These are phyloP conservation scores for Colletotrichum sp. DNA, from an alignment of 2,329 filamentous ascomycete species.

Conservation along the genomic window DNA sequence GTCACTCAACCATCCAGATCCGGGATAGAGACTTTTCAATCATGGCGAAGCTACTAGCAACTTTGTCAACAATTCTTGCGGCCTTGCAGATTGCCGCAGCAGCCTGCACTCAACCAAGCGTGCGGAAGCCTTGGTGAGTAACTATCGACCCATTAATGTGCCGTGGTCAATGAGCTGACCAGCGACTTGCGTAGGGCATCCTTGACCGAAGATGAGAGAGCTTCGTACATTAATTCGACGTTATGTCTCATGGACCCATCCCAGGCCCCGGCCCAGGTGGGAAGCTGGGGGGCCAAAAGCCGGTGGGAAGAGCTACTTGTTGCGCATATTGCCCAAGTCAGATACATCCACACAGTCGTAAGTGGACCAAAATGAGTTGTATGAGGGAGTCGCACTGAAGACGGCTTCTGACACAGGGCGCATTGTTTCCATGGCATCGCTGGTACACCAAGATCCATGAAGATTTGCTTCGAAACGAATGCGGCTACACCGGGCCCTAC, in stretches of 20 bases:
- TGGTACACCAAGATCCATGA: conserved; percentile 35
- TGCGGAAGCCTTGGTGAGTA: not conserved
- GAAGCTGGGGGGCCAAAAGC: not conserved
- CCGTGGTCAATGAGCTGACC: not conserved
- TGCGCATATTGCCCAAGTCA: not conserved
- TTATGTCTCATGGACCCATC: not conserved
- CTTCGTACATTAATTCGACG: not conserved
- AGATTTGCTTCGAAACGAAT: conserved; percentile 30
- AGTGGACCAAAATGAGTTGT: not conserved
- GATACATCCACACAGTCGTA: not conserved
- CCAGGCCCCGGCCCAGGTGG: not conserved
- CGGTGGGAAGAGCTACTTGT: not conserved
- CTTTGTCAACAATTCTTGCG: not conserved
- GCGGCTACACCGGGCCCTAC: conserved; percentile 34
- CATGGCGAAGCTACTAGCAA: not conserved
- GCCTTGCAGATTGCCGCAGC: not conserved
- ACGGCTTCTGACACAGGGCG: not conserved
- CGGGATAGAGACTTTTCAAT: fast-evolving
- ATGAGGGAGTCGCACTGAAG: no score
- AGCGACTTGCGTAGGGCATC: not conserved
- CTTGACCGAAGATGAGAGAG: not conserved
- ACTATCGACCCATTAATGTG: not conserved
- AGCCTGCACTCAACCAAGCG: not conserved
- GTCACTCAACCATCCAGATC: not conserved
- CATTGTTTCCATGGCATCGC: conserved; percentile 31